Evolutionary conservation across 441 rosid species (phyloP).

Genomic region (Eutrema salsugineum): DNA sequence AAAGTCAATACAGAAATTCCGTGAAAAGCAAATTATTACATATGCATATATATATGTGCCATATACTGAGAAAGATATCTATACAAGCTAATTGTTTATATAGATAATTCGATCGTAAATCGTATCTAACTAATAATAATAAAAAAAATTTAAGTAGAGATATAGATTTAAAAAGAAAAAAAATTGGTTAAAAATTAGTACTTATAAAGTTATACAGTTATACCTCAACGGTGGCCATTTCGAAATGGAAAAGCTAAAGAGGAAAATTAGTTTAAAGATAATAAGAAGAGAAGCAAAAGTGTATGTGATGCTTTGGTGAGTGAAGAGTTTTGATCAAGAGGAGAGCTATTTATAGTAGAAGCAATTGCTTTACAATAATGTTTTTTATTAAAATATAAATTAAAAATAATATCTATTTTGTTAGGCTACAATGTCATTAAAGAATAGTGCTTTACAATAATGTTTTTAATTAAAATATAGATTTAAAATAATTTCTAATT

Average conservation of each 20-base stretch:
- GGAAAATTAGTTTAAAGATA: neutral
- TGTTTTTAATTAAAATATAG: neutral
- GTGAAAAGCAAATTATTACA: too few relatives aligned
- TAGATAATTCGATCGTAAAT: neutral
- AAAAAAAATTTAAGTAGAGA: neutral
- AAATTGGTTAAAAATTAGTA: neutral
- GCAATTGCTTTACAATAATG: neutral
- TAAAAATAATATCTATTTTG: neutral
- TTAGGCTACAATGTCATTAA: neutral
- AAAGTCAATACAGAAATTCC: too few relatives aligned
- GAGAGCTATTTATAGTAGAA: slow-evolving; percentile 24
- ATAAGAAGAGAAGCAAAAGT: neutral
- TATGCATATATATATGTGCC: too few relatives aligned
- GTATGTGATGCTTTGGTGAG: slow-evolving; percentile 20
- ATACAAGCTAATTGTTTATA: neutral
- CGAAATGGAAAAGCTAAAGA: neutral
- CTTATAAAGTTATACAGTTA: neutral
- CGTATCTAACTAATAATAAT: neutral
- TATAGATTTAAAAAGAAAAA: neutral
- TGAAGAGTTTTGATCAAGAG: slow-evolving; percentile 15
- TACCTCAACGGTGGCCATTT: slow-evolving; percentile 33
- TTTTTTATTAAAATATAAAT: neutral
- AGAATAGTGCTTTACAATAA: neutral
- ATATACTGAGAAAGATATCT: too few relatives aligned
- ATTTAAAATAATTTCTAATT: neutral